Evolutionary conservation across 2,329 filamentous ascomycete genomes (phyloP), one percentile per base, ranked within the genome.

Genomic region (Pestalotiopsis sp.): DNA sequence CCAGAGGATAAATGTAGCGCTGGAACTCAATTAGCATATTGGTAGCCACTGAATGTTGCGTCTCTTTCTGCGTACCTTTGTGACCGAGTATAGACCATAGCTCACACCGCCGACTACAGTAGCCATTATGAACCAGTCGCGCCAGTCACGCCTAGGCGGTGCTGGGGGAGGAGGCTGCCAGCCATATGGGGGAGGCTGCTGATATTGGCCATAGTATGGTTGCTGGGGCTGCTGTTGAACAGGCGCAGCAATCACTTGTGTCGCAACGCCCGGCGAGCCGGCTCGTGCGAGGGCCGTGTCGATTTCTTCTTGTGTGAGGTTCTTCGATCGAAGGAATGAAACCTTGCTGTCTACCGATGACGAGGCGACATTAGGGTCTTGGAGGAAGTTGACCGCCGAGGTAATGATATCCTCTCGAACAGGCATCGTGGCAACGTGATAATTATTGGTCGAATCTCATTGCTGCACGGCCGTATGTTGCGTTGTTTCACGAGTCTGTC

Each of bases 91-190:
- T 25, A 97, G 82, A 0, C 95, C 95, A 77, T 98, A 98, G 52
- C 94, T 88, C 23, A 98, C 91, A 63, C 95, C 94, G 68, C 94
- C 92, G 71, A 97, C 92, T 13, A 98, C 93, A 0, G 96, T 99
- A 7, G 96, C 96, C 94, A 98, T 97, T 81, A 99, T 98, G 82
- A 99, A 99, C 93, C 94, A 98, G 79, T 99, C 96, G 70, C 97
- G 89, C 96, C 96, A 99, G 82, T 99, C 96, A 77, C 96, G 87
- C 78, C 90, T 91, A 3, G 94, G 94, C 2, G 90, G 82, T 67
- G 87, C 84, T 1, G 86, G 86, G 3, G 88, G 84, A 7, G 85
- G 80, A 36, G 81, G 84, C 75, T 89, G 88, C 88, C 88, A 91
- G 73, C 85, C 83, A 68, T 85, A 84, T 1, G 82, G 81, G 70